Conservation (phyloP, 768 basidiomycete genomes). For the Agaricus sinodeliciosus region DNA sequence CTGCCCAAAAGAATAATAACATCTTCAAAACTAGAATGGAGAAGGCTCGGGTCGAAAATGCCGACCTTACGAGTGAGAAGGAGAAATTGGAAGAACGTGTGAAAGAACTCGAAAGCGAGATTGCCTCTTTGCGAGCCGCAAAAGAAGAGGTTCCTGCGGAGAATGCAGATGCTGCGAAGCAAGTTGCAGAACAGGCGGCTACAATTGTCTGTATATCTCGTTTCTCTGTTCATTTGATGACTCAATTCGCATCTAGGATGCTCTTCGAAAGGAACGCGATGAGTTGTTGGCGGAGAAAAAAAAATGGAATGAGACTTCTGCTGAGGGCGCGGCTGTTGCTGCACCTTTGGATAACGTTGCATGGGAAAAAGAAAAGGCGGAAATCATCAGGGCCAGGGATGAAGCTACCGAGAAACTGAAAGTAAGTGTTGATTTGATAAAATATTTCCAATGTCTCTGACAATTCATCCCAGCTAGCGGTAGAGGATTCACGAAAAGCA, state of each 20-base stretch:
- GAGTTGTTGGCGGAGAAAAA: constrained; percentile 55
- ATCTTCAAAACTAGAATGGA: constrained; percentile 26
- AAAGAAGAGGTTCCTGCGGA: constrained; percentile 18
- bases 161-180: constrained; percentile 19
- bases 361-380: constrained; percentile 57
- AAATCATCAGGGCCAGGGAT: constrained; percentile 50
- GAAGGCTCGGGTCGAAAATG: constrained; percentile 29
- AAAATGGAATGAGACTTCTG: constrained; percentile 26
- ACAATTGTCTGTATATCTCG: constrained; percentile 25
- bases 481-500: constrained; percentile 37
- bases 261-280: constrained; percentile 55
- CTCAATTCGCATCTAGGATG: constrained; percentile 29
- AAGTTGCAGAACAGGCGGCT: constrained; percentile 26
- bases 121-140: constrained; percentile 22
- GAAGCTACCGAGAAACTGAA: constrained; percentile 55
- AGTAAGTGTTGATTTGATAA: constrained; percentile 26
- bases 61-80: constrained; percentile 30
- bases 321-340: constrained; percentile 20
- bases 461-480: constrained; percentile 24
- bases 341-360: constrained; percentile 17
- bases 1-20: constrained; percentile 19
- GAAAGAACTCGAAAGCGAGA: constrained; percentile 29
- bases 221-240: neutral
- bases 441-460: neutral
- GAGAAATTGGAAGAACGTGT: constrained; percentile 30